phyloP scores from a whole-genome alignment of 805 yeast species.

The Spathaspora sp. region DNA sequence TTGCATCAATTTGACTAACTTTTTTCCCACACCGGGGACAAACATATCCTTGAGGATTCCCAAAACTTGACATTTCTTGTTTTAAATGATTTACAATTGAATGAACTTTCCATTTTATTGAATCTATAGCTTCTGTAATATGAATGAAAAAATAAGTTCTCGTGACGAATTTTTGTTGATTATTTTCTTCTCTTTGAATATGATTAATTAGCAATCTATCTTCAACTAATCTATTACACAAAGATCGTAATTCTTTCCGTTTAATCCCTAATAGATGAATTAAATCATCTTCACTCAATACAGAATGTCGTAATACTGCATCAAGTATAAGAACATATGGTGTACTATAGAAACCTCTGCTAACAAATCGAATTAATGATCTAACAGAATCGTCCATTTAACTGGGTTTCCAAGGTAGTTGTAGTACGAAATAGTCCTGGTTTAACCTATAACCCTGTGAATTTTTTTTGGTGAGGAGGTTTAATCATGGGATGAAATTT shows the following conservation, averaged over 20 bases:
- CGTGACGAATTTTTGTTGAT: slow-evolving; percentile 61
- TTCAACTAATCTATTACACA: slow-evolving; percentile 77
- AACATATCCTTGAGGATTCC: slow-evolving; percentile 90
- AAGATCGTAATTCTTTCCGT: slow-evolving; percentile 78
- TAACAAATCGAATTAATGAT: slow-evolving; percentile 69
- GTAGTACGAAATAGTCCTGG: too few relatives aligned
- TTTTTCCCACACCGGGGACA: slow-evolving; percentile 84
- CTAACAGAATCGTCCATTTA: slow-evolving; percentile 43
- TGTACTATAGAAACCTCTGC: slow-evolving; percentile 81
- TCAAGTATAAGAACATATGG: slow-evolving; percentile 83
- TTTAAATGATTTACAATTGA: slow-evolving; percentile 74
- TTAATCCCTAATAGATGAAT: slow-evolving; percentile 77
- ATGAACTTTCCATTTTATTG: slow-evolving; percentile 95
- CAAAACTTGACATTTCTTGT: slow-evolving; percentile 77
- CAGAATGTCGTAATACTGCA: slow-evolving; percentile 83
- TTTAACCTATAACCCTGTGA: too few relatives aligned
- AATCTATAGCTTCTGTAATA: slow-evolving; percentile 89
- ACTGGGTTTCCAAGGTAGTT: too few relatives aligned
- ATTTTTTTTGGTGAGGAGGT: not conserved
- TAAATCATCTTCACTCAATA: slow-evolving; percentile 88
- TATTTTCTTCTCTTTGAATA: slow-evolving; percentile 53
- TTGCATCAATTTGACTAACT: slow-evolving; percentile 84
- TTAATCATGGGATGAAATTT: not conserved
- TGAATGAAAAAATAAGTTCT: slow-evolving; percentile 85
- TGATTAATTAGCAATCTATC: slow-evolving; percentile 76